Evolutionary conservation across 2,329 filamentous ascomycete species (phyloP).

Genomic region (Parastagonospora avenae): DNA sequence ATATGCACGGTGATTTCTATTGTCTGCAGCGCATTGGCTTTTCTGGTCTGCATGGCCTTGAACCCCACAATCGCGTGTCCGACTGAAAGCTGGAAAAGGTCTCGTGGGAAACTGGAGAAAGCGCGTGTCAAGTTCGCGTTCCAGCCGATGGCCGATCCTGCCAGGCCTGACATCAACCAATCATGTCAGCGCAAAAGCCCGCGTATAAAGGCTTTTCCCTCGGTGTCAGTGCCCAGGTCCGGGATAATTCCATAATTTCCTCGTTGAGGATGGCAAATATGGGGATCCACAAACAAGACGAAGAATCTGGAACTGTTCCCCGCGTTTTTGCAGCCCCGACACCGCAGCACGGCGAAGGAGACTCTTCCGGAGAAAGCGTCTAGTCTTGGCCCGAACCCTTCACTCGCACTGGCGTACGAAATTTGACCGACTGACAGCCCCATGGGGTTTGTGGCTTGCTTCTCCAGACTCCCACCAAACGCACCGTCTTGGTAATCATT

Average conservation of each 20-base stretch:
- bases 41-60: not conserved
- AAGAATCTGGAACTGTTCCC: slow-evolving; percentile 2
- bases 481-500: slow-evolving; percentile 5
- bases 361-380: slow-evolving; percentile 8
- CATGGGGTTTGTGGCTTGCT: slow-evolving; percentile 27
- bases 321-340: not conserved
- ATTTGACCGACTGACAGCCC: slow-evolving; percentile 8
- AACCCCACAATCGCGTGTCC: not conserved
- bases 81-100: slow-evolving; percentile 14
- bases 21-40: not conserved
- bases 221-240: not conserved
- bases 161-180: slow-evolving; percentile 3
- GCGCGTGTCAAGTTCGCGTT: slow-evolving; percentile 7
- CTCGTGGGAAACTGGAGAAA: slow-evolving; percentile 2
- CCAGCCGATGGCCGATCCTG: slow-evolving; percentile 1
- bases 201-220: slow-evolving; percentile 19
- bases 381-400: slow-evolving; percentile 4
- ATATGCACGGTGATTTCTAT: not conserved
- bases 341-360: slow-evolving; percentile 1
- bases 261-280: not conserved
- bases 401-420: not conserved
- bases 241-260: slow-evolving; percentile 8
- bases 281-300: not conserved
- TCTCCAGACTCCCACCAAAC: slow-evolving; percentile 21
- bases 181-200: slow-evolving; percentile 1